phyloP scores from a whole-genome alignment of 2,329 filamentous ascomycete genomes.

The Xylaria sp. region DNA sequence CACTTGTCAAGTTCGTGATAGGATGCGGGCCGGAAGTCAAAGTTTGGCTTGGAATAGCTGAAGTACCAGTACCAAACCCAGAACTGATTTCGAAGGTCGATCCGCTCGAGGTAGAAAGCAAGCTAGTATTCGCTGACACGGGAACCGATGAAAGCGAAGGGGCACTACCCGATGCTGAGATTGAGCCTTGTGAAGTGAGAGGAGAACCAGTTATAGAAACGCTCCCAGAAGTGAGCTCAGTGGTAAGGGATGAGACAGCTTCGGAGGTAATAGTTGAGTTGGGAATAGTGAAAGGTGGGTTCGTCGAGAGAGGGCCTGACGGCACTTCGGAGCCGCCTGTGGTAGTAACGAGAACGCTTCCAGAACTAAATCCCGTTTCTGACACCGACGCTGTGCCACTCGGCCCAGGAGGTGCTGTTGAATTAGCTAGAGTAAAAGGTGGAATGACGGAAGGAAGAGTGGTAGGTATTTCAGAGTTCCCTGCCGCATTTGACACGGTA shows the following conservation, averaged over 20 bases:
- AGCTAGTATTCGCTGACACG: conserved; percentile 28
- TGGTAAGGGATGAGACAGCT: not conserved
- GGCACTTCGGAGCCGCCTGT: conserved; percentile 2
- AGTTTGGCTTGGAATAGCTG: conserved; percentile 19
- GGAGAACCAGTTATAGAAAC: not conserved
- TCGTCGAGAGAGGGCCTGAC: conserved; percentile 6
- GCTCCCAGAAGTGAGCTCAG: conserved; percentile 2
- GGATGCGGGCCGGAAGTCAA: conserved; percentile 34
- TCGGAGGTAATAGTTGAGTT: not conserved
- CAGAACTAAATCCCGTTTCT: conserved; percentile 4
- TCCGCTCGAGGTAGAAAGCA: conserved; percentile 31
- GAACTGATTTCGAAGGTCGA: conserved; percentile 31
- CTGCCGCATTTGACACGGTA: conserved; percentile 6
- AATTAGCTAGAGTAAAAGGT: conserved; percentile 10
- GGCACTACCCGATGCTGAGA: conserved; percentile 15
- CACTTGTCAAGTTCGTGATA: conserved; percentile 30
- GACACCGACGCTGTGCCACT: conserved; percentile 3
- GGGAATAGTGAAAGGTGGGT: not conserved
- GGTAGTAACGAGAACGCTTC: not conserved
- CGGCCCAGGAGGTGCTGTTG: not conserved
- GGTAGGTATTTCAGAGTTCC: conserved; percentile 2
- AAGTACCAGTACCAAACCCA: conserved; percentile 6
- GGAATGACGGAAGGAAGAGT: not conserved
- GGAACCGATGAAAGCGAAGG: conserved; percentile 23
- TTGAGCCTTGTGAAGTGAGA: not conserved